These are phyloP conservation scores for Lodderomyces metapsilosis DNA, from an alignment of 1,139 yeast species.

Conservation along the genomic window DNA sequence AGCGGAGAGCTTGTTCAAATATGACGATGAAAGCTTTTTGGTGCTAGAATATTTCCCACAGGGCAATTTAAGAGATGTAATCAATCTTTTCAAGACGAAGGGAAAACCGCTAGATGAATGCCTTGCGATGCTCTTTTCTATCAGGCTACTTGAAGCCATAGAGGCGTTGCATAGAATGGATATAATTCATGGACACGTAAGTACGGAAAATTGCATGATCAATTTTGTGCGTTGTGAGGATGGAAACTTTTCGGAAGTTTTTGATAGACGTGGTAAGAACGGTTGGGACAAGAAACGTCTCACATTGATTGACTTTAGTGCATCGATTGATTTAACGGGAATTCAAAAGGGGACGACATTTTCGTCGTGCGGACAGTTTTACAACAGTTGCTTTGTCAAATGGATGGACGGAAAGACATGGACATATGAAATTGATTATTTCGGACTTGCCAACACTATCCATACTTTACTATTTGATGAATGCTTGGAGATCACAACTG, in stretches of 20 bases:
- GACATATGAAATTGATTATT: constrained; percentile 84
- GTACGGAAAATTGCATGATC: constrained; percentile 86
- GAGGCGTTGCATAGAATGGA: constrained; percentile 64
- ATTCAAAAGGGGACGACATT: constrained; percentile 53
- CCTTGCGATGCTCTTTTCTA: constrained; percentile 60
- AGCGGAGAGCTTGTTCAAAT: constrained; percentile 55
- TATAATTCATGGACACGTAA: constrained; percentile 81
- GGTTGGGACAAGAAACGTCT: constrained; percentile 61
- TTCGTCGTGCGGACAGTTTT: constrained; percentile 50
- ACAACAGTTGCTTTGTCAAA: background rate
- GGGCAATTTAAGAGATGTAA: constrained; percentile 76
- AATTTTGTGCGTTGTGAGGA: constrained; percentile 36
- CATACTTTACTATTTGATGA: constrained; percentile 73
- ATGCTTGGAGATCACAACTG: constrained; percentile 47
- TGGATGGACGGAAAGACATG: constrained; percentile 50
- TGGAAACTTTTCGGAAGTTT: constrained; percentile 23
- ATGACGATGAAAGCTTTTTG: constrained; percentile 72
- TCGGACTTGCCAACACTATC: constrained; percentile 74
- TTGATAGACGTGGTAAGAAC: constrained; percentile 28
- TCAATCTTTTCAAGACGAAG: constrained; percentile 44
- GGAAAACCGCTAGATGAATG: constrained; percentile 54
- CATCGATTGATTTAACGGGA: constrained; percentile 70
- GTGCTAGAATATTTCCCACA: constrained; percentile 67
- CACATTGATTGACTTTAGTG: constrained; percentile 77
- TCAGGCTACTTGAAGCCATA: constrained; percentile 59